A percentile compares a stretch with the other conserved stretches of the same genome.
Evolutionary conservation across 257 asterid species (phyloP).

Genomic region (Primulina tabacum): DNA sequence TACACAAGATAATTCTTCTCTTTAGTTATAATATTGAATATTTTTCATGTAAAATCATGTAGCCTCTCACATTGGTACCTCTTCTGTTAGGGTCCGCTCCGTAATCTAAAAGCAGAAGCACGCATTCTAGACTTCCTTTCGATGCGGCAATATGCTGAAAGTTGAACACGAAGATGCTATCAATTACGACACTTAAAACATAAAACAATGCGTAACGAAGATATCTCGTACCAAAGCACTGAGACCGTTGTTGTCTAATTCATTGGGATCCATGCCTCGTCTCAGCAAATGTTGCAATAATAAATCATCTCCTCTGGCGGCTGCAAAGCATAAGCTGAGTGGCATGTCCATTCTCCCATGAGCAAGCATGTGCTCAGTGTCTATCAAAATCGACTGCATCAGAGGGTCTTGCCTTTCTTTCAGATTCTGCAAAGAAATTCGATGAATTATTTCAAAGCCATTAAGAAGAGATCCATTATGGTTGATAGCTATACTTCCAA

Average conservation of each 20-base stretch:
- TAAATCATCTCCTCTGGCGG: conserved; percentile 63
- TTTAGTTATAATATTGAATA: no score
- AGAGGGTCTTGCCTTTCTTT: conserved; percentile 50
- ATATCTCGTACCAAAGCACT: conserved; percentile 50
- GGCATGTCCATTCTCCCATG: conserved; percentile 81
- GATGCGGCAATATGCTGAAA: conserved; percentile 73
- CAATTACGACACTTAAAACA: not conserved
- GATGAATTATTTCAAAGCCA: not conserved
- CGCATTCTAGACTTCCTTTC: conserved; percentile 51
- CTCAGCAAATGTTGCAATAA: conserved; percentile 62
- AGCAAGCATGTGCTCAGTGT: conserved; percentile 73
- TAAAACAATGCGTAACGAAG: not conserved
- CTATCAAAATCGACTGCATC: conserved; percentile 51
- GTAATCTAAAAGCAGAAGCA: conserved; percentile 57
- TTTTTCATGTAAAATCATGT: not conserved
- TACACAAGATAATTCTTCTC: conserved; percentile 23
- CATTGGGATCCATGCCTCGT: conserved; percentile 70
- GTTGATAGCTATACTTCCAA: not conserved
- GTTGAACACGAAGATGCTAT: conserved; percentile 11
- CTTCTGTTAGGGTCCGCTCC: conserved; percentile 67
- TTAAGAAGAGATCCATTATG: not conserved
- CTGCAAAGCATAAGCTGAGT: conserved; percentile 83
- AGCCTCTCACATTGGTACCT: conserved; percentile 38
- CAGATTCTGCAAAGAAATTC: conserved; percentile 50
- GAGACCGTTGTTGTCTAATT: conserved; percentile 57